Evolutionary conservation across 768 basidiomycete genomes (phyloP).

Genomic region (Tulasnella sp.): DNA sequence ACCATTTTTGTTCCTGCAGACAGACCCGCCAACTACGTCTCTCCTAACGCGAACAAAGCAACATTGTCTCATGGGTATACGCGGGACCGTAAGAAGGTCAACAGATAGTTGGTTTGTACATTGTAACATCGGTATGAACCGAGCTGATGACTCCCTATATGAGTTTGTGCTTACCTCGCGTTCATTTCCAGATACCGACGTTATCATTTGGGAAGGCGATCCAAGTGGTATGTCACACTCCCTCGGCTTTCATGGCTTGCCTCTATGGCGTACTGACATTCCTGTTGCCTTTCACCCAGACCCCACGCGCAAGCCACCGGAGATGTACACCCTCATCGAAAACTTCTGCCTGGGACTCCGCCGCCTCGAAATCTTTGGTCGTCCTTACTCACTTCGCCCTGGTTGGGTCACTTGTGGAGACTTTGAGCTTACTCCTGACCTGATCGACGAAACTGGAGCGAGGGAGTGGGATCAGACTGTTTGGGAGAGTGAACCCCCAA

Average conservation of each 20-base stretch:
- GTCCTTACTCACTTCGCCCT: slow-evolving; percentile 53
- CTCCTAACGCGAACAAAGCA: slow-evolving; percentile 86
- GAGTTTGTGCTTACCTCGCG: too few relatives aligned
- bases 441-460: slow-evolving; percentile 24
- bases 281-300: slow-evolving; percentile 36
- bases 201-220: slow-evolving; percentile 95
- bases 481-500: slow-evolving; percentile 56
- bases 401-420: slow-evolving; percentile 82
- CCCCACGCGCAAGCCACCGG: slow-evolving; percentile 82
- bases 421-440: slow-evolving; percentile 34
- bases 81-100: slow-evolving; percentile 89
- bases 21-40: slow-evolving; percentile 77
- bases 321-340: slow-evolving; percentile 92
- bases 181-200: slow-evolving; percentile 85
- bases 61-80: slow-evolving; percentile 94
- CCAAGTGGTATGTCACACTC: slow-evolving; percentile 34
- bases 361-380: slow-evolving; percentile 83
- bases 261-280: not conserved
- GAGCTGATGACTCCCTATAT: not conserved
- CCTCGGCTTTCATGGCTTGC: not conserved
- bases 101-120: slow-evolving; percentile 97
- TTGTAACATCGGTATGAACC: slow-evolving; percentile 76
- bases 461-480: slow-evolving; percentile 36
- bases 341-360: slow-evolving; percentile 94
- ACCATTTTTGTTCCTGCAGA: slow-evolving; percentile 37